A percentile compares a stretch with the other conserved stretches of the same genome.
These are phyloP conservation scores for Nakazawaea laoshanensis DNA, from an alignment of 805 yeast genomes.

Conservation along the genomic window DNA sequence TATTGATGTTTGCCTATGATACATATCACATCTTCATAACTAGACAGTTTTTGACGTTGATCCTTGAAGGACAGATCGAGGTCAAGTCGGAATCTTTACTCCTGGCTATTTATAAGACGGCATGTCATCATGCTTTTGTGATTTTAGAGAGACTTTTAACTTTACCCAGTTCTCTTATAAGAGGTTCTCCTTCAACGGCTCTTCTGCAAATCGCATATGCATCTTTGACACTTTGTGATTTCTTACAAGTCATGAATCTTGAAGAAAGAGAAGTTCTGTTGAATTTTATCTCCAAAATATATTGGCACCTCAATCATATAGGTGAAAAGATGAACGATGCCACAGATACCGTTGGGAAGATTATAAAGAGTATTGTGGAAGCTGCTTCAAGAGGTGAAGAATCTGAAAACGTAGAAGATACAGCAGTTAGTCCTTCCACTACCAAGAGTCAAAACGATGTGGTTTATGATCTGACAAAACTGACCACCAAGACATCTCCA, in stretches of 20 bases:
- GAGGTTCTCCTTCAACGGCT: constrained; percentile 47
- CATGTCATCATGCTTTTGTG: constrained; percentile 35
- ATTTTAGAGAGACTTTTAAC: constrained; percentile 34
- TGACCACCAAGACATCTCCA: constrained; percentile 2
- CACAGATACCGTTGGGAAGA: constrained; percentile 49
- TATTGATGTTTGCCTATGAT: constrained; percentile 37
- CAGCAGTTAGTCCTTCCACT: background rate
- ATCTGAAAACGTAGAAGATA: constrained; percentile 10
- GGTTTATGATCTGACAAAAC: constrained; percentile 8
- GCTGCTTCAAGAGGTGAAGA: constrained; percentile 24
- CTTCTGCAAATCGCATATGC: constrained; percentile 47
- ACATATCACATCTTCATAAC: constrained; percentile 35
- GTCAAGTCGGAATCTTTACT: constrained; percentile 3
- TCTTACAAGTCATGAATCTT: constrained; percentile 27
- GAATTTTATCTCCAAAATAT: constrained; percentile 40
- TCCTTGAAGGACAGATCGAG: constrained; percentile 2
- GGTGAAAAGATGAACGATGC: constrained; percentile 53
- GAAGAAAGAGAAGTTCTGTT: constrained; percentile 33
- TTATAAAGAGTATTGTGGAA: constrained; percentile 43
- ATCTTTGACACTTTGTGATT: constrained; percentile 43
- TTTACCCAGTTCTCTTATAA: constrained; percentile 35
- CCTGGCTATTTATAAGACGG: constrained; percentile 23
- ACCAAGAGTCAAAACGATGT: constrained; percentile 8
- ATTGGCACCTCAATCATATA: constrained; percentile 50
- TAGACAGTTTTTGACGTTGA: constrained; percentile 22